These are phyloP conservation scores for Wakefieldia striispora DNA, from an alignment of 768 basidiomycete genomes.

Conservation along the genomic window DNA sequence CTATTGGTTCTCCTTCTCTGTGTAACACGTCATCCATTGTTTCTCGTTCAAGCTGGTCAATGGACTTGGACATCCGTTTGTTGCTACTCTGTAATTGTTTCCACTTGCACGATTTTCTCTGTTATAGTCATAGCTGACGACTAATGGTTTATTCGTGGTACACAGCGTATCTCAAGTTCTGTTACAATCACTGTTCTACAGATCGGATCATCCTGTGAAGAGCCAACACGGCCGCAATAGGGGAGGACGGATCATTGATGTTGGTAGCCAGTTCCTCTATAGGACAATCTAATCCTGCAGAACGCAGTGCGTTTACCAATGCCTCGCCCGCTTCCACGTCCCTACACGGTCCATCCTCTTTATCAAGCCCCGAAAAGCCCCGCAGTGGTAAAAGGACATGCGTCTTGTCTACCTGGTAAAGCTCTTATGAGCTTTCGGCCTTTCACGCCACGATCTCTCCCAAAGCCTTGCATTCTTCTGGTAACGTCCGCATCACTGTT, in stretches of 20 bases:
- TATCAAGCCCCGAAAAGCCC: slow-evolving; percentile 28
- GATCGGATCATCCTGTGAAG: slow-evolving; percentile 20
- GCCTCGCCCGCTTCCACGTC: slow-evolving; percentile 25
- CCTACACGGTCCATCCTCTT: slow-evolving; percentile 20
- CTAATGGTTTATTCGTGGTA: slow-evolving; percentile 1
- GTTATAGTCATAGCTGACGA: slow-evolving; percentile 11
- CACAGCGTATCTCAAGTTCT: not conserved
- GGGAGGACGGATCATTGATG: slow-evolving; percentile 27
- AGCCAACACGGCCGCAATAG: slow-evolving; percentile 6
- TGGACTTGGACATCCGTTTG: slow-evolving; percentile 53
- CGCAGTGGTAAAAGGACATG: slow-evolving; percentile 23
- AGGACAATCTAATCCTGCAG: slow-evolving; percentile 12
- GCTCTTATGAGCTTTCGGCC: slow-evolving; percentile 20
- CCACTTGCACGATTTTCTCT: slow-evolving; percentile 8
- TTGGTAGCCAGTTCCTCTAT: slow-evolving; percentile 24
- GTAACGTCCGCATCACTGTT: slow-evolving; percentile 31
- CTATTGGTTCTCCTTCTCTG: slow-evolving; percentile 7
- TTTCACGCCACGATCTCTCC: slow-evolving; percentile 20
- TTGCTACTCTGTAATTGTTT: slow-evolving; percentile 52
- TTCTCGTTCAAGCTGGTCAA: slow-evolving; percentile 40
- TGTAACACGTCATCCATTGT: slow-evolving; percentile 32
- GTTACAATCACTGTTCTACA: slow-evolving; percentile 1
- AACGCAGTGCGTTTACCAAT: slow-evolving; percentile 17
- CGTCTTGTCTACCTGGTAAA: slow-evolving; percentile 13
- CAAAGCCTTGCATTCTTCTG: slow-evolving; percentile 22